Evolutionary conservation across 2,329 filamentous ascomycete species (phyloP).

Genomic region (Zarea fungicola): DNA sequence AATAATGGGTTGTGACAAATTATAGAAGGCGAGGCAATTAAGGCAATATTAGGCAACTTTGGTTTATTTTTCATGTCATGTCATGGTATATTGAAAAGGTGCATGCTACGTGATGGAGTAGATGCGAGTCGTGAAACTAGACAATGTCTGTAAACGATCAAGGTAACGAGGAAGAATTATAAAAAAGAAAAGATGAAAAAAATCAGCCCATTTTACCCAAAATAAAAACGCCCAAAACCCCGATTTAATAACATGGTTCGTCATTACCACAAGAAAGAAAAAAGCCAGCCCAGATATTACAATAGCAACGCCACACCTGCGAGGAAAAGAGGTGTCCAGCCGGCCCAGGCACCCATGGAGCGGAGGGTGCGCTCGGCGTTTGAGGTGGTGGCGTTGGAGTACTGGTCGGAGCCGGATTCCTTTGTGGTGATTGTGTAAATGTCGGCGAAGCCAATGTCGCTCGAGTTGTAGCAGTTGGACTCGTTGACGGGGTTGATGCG

Average conservation of each 20-base stretch:
- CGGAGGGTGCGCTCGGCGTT: slow-evolving; percentile 6
- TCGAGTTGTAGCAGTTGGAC: slow-evolving; percentile 85
- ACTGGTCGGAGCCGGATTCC: slow-evolving; percentile 30
- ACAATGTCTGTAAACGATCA: no score
- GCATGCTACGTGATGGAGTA: no score
- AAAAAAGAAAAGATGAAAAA: neutral
- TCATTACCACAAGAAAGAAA: no score
- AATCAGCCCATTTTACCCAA: no score
- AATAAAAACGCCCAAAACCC: slow-evolving; percentile 5
- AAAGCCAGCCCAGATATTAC: neutral
- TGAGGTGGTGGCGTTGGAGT: slow-evolving; percentile 5
- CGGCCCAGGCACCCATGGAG: slow-evolving; percentile 3
- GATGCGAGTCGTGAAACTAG: no score
- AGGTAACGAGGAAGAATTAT: neutral
- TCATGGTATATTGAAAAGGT: no score
- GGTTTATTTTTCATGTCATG: no score
- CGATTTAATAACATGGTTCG: neutral
- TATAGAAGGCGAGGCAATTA: no score
- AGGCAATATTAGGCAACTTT: no score
- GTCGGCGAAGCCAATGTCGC: slow-evolving; percentile 67
- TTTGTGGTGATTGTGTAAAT: slow-evolving; percentile 64
- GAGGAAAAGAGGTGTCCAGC: slow-evolving; percentile 13
- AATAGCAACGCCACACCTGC: neutral
- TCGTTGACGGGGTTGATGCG: slow-evolving; percentile 66
- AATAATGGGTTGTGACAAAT: no score